Percentiles rank a stretch among this genome's conserved stretches.
phyloP scores from a whole-genome alignment of 768 basidiomycete genomes.

The Agaricus subrufescens region DNA sequence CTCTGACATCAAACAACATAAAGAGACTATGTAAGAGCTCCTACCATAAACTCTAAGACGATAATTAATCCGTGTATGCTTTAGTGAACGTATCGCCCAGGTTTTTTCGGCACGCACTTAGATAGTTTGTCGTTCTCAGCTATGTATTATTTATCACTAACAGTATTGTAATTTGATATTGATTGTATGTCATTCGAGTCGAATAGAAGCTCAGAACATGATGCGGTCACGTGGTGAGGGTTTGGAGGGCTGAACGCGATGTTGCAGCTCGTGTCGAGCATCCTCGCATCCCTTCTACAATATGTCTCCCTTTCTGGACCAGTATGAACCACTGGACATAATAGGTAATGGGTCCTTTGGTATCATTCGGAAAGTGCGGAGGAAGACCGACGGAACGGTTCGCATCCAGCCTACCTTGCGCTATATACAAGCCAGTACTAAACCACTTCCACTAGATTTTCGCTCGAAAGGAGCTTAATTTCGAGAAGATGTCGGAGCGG shows the following conservation, averaged over 20 bases:
- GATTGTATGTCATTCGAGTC: not conserved
- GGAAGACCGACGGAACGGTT: slow-evolving; percentile 80
- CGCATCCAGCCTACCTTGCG: slow-evolving; percentile 22
- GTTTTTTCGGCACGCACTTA: not conserved
- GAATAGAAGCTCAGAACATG: not conserved
- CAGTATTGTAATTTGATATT: not conserved
- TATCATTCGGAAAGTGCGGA: slow-evolving; percentile 89
- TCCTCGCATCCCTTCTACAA: slow-evolving; percentile 16
- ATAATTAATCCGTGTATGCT: no score
- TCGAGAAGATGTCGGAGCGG: slow-evolving; percentile 93
- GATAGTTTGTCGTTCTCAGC: not conserved
- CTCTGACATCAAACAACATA: not conserved
- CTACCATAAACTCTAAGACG: no score
- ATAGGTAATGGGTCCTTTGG: slow-evolving; percentile 98
- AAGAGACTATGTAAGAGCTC: slow-evolving; percentile 1
- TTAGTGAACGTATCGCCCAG: slow-evolving; percentile 8
- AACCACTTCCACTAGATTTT: slow-evolving; percentile 49
- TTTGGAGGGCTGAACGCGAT: slow-evolving; percentile 1
- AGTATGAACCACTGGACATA: slow-evolving; percentile 84
- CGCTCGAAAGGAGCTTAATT: slow-evolving; percentile 94
- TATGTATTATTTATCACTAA: not conserved
- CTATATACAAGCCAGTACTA: not conserved
- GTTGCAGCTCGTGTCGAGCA: not conserved
- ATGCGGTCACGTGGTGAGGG: slow-evolving; percentile 8
- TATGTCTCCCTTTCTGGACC: slow-evolving; percentile 52